Base-by-base conservation (phyloP, 805 yeast genomes). In the Hanseniaspora osmophila region DNA sequence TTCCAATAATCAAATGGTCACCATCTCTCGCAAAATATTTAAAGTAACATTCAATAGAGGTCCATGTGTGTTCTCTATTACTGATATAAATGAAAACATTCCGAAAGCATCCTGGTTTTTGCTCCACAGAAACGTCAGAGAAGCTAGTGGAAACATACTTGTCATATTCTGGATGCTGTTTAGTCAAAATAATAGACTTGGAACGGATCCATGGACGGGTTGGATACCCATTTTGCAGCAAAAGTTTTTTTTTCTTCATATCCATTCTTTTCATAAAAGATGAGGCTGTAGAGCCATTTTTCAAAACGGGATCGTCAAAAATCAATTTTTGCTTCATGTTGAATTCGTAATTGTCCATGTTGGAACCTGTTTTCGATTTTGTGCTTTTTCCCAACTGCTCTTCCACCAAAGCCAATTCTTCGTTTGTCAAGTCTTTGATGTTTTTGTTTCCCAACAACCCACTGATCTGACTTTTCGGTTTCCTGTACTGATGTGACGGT, bases 21-120 rank as follows among this genome's bases (percentile, higher is more conserved):
- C 86, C 86, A 54, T 78, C 70, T 54, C 69, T 74, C 16, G 77
- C 62, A 30, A 75, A 63, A 35, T 69, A 65, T 45, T 69, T 69
- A 51, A 78, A 67, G 22, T 75, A 69, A 84, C 85, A 80, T 57
- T 80, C 87, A 9, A 78, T 63, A 2, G 84, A 75, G 1, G 80
- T 82, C 88, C 88, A 80, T 0, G 87, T 79, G 60, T 78, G 85
- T 43, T 67, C 67, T 47, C 85, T 65, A 5, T 82, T 87, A 45
- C 77, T 70, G 19, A 80, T 66, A 56, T 78, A 80, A 40, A 80
- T 77, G 57, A 75, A 60, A 10, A 80, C 69, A 2, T 69, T 70
- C 49, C 86, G 62, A 27, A 12, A 18, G 6, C 13, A 37, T 13
- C n/a, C 6, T n/a, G 18, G 5, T 37, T 12, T 10, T 13, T 37